Evolutionary conservation across 352 stramenopile genomes (phyloP), one percentile per base, ranked within the genome.

Genomic region (Phytophthora litchii): DNA sequence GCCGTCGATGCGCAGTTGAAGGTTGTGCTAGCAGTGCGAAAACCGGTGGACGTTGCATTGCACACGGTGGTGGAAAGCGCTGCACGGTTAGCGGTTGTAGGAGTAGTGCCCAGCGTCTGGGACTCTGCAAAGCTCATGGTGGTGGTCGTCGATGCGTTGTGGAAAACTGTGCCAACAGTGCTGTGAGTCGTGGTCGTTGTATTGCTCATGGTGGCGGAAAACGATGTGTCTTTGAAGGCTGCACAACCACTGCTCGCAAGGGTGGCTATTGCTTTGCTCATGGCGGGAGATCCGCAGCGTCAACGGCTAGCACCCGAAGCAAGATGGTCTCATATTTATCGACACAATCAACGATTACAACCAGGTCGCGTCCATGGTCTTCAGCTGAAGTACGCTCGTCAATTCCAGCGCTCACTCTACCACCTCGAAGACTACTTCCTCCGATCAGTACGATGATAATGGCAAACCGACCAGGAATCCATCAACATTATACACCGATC

Each of bases 231-330:
- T 72, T 79, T 13, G 78, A 86, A 37, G 81, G 81, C 17, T 95
- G 86, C 51, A 78, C 75, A 17, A 95, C 84, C 1, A 94, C 84
- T 10, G 86, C 86, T 13, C 79, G 86, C 29, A 91, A 89, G 43
- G 86, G 84, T 21, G 86, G 86, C 3, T 91, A 71, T 51, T 95
- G 86, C 70, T 93, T 95, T 69, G 84, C 84, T 12, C 86, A 95
- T 35, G 86, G 86, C 17, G 84, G 84, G 27, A 55, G 64, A 67
- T 72, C 64, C 17, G 58, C 58, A 14, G 25, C 54, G 4, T 54
- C 53, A 14, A 38, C 45, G 37, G 17, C 55, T 14, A 54, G 20
- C 16, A 63, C 17, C 52, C 70, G 63, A 29, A 56, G 27, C 14
- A 70, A 66, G 37, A 25, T 58, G 49, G 31, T 48, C 2, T 59